Evolutionary conservation across 163 green algal species (phyloP).

Genomic region (Prototheca wickerhamii): DNA sequence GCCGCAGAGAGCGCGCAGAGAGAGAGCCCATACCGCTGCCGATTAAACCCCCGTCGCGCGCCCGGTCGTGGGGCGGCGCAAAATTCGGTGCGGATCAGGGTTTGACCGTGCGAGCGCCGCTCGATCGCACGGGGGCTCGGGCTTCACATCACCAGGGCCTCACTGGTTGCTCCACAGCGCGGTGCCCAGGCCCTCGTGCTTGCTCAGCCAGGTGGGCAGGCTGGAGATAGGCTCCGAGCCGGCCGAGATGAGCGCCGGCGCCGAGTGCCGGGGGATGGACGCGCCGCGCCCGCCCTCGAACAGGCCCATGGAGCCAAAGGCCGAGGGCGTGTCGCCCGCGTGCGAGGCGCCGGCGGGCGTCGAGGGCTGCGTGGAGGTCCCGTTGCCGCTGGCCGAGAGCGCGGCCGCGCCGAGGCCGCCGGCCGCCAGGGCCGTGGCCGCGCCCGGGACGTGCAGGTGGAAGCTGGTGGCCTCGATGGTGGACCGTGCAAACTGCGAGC

Average conservation of each 20-base stretch:
- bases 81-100: no score
- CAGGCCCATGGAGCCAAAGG: background rate
- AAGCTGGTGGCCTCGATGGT: background rate
- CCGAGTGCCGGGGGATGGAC: background rate
- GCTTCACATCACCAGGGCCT: background rate
- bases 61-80: no score
- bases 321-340: no score
- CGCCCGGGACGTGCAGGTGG: background rate
- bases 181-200: background rate
- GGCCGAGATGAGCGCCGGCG: background rate
- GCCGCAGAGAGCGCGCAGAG: no score
- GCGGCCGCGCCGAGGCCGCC: no score
- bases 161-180: background rate
- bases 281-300: background rate
- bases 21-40: no score
- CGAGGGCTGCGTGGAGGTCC: no score
- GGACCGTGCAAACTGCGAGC: constrained; percentile 3
- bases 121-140: no score
- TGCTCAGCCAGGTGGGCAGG: background rate
- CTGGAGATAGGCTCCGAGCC: background rate
- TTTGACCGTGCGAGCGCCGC: no score
- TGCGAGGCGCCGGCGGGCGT: background rate
- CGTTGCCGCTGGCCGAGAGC: background rate
- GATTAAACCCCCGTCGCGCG: no score
- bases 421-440: no score